A percentile compares a stretch with the other conserved stretches of the same genome.
Evolutionary conservation across 306 rosid genomes (phyloP).

Genomic region (Psophocarpus tetragonolobus): DNA sequence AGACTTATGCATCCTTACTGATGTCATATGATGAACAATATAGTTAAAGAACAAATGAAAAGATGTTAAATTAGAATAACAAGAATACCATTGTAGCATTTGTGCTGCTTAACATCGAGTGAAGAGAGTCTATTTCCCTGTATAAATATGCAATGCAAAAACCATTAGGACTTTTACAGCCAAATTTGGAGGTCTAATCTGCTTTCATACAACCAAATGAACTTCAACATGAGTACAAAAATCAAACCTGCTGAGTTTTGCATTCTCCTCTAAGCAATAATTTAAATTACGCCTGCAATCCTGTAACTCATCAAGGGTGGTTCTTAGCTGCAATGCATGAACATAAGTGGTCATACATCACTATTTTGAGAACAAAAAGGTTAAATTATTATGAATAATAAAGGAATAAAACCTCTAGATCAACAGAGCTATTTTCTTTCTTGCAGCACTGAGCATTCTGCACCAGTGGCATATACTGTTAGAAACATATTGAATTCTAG

Average conservation of each 20-base stretch:
- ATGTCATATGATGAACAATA: too few relatives aligned
- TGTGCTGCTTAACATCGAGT: conserved; percentile 39
- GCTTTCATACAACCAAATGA: conserved; percentile 15
- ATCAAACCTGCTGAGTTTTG: conserved; percentile 72
- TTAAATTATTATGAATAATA: background rate
- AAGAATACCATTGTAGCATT: conserved; percentile 53
- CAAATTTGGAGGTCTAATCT: conserved; percentile 23
- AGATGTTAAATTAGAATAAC: conserved; percentile 25
- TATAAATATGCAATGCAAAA: conserved; percentile 25
- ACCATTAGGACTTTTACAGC: conserved; percentile 21
- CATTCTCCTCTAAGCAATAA: conserved; percentile 85
- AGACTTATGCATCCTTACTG: too few relatives aligned
- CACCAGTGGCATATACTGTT: conserved; percentile 27
- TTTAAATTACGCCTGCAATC: conserved; percentile 72
- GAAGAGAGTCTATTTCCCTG: conserved; percentile 76
- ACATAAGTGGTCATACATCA: conserved; percentile 31
- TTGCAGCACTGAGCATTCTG: conserved; percentile 47
- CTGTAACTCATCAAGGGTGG: conserved; percentile 61
- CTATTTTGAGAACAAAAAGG: background rate
- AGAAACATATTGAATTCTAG: background rate
- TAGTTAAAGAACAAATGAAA: conserved; percentile 6
- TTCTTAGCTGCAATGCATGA: conserved; percentile 57
- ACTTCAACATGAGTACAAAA: conserved; percentile 21
- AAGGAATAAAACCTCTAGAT: conserved; percentile 56
- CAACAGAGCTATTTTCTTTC: conserved; percentile 45